Evolutionary conservation across 176 grass and related monocot genomes (phyloP), one percentile per base, ranked within the genome.

Genomic region (Musa schizocarpa): DNA sequence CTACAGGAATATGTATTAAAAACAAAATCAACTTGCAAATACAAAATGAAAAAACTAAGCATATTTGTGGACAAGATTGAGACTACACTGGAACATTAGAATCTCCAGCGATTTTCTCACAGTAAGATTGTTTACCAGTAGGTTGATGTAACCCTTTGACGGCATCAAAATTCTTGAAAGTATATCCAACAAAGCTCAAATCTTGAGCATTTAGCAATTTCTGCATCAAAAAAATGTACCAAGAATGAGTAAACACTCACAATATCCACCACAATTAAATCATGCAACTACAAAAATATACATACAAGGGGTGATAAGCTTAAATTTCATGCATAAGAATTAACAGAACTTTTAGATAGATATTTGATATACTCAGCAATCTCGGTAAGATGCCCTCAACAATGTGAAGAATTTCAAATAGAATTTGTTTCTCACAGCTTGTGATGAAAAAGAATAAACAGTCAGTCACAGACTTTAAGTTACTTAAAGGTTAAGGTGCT

Each of bases 111-210:
- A 54, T 73, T 10, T 8, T 54, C 19, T 53, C 16, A 70, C 7
- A 3, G 61, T 54, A 67, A 75, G 22, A 72, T 57, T 64, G 51
- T 79, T 83, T 82, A 93, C 90, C 90, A 83, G 79, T 68, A 77
- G 85, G 79, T 56, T 88, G 84, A 66, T 87, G 83, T 77, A 93
- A 81, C 58, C 86, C 95, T 87, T 99, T 99, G 55, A 99, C 81
- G 50, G 95, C 95, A 86, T 99, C 95, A 53, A 99, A 99, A 76
- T 99, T 99, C 78, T 98, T 98, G 88, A 91, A 98, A 69, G 95
- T 98, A 79, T 98, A 98, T 8, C 95, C 90, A 54, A 99, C 95
- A 86, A 99, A 99, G 71, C 95, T 99, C 68, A 99, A 83, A 87
- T 99, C 95, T 88, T 94, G 91, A 24, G 90, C 77, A 83, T 85